A percentile compares a stretch with the other conserved stretches of the same genome.
phyloP scores from a whole-genome alignment of 768 basidiomycete genomes.

The Naematelia aurantialba region DNA sequence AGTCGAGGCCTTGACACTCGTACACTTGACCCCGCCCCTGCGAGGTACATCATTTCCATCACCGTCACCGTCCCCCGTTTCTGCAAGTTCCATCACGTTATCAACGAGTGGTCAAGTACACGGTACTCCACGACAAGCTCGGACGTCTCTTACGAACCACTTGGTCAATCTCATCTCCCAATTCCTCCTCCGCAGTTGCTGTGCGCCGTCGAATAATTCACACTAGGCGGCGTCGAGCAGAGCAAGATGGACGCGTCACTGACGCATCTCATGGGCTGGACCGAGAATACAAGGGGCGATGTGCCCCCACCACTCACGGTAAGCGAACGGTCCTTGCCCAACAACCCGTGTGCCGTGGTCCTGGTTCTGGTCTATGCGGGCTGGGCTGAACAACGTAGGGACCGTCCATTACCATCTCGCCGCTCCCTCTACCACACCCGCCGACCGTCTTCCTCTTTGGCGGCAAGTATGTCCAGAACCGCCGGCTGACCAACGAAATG shows the following conservation, averaged over 20 bases:
- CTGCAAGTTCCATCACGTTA: neutral
- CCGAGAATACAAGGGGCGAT: slow-evolving; percentile 40
- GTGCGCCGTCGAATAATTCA: no score
- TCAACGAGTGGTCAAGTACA: no score
- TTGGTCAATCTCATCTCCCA: neutral
- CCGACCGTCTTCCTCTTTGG: slow-evolving; percentile 55
- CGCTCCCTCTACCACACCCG: slow-evolving; percentile 26
- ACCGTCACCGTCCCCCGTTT: neutral
- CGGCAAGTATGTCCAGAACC: slow-evolving; percentile 77
- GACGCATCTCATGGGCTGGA: slow-evolving; percentile 42
- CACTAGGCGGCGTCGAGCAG: neutral
- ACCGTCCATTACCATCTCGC: slow-evolving; percentile 42
- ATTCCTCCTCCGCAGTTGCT: no score
- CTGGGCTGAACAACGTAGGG: slow-evolving; percentile 24
- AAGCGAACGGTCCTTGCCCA: slow-evolving; percentile 10
- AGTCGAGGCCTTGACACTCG: no score
- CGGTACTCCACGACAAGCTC: neutral
- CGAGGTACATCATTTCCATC: no score
- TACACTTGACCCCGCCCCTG: no score
- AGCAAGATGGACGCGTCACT: slow-evolving; percentile 35
- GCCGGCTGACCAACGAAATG: slow-evolving; percentile 83
- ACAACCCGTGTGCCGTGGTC: neutral
- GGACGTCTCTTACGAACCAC: no score
- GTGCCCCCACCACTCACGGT: slow-evolving; percentile 46
- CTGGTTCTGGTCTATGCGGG: neutral